These are phyloP conservation scores for Cucumis hystrix DNA, from an alignment of 306 rosid genomes.

Conservation along the genomic window DNA sequence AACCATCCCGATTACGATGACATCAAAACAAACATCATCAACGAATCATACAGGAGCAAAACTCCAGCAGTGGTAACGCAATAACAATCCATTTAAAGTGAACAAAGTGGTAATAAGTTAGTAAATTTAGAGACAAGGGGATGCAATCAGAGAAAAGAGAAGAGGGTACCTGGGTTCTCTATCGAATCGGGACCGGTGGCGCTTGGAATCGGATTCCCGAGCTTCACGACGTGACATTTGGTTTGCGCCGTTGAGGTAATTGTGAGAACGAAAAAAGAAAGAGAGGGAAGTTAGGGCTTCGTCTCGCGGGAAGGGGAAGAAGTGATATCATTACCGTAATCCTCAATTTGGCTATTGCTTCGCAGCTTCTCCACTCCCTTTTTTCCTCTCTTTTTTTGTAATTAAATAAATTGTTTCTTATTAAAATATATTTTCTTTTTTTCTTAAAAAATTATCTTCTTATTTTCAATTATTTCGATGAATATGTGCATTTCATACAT, in stretches of 20 bases:
- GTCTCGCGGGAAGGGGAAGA: neutral
- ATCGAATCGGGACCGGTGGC: conserved; percentile 63
- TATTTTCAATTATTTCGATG: too few relatives aligned
- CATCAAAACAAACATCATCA: neutral
- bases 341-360: neutral
- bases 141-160: neutral
- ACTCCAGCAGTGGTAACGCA: neutral
- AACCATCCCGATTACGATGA: neutral
- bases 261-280: neutral
- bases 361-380: too few relatives aligned
- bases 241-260: neutral
- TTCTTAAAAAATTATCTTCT: too few relatives aligned
- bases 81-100: neutral
- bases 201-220: conserved; percentile 54
- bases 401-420: too few relatives aligned
- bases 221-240: conserved; percentile 60
- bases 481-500: too few relatives aligned
- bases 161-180: conserved; percentile 52
- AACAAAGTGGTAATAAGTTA: neutral
- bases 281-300: conserved; percentile 1
- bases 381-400: too few relatives aligned
- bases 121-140: neutral
- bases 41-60: neutral
- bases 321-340: neutral
- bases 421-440: too few relatives aligned